phyloP scores from a whole-genome alignment of 169 alveolate species.

The Eimeria tenella region DNA sequence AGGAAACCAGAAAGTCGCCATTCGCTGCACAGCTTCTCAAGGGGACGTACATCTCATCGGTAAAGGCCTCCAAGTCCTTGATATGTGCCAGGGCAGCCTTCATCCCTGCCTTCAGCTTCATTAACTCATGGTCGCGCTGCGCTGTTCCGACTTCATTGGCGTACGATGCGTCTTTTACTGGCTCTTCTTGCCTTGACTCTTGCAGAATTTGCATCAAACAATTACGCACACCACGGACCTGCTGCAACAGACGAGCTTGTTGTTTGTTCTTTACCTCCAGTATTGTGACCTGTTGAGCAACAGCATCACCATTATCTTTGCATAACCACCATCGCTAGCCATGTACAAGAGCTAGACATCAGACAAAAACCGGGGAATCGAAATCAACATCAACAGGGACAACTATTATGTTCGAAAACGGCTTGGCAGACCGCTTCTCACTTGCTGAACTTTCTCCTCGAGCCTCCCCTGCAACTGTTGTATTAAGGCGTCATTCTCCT shows the following conservation, averaged over 20 bases:
- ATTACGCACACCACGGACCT: conserved; percentile 75
- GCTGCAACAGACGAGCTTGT: conserved; percentile 65
- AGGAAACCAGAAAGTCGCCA: neutral
- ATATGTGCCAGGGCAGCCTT: conserved; percentile 73
- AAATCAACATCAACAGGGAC: too few relatives aligned
- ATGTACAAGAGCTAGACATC: too few relatives aligned
- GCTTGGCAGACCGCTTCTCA: neutral
- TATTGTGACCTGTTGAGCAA: conserved; percentile 45
- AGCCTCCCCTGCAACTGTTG: conserved; percentile 51
- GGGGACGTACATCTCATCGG: conserved; percentile 62
- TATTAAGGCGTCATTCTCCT: conserved; percentile 75
- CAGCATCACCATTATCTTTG: neutral
- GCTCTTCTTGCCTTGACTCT: conserved; percentile 33
- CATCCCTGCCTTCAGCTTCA: conserved; percentile 53
- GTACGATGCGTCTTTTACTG: neutral
- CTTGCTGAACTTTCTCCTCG: conserved; percentile 72
- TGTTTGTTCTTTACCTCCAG: conserved; percentile 75
- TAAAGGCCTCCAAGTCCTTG: conserved; percentile 53
- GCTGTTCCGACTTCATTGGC: neutral
- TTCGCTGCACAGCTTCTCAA: neutral
- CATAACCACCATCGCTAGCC: too few relatives aligned
- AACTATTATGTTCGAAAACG: too few relatives aligned
- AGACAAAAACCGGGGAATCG: too few relatives aligned
- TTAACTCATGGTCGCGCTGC: conserved; percentile 27
- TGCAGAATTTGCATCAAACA: conserved; percentile 61